Evolutionary conservation across 805 yeast genomes (phyloP), one percentile per base, ranked within the genome.

Genomic region (Debaryomyces tyrocola): DNA sequence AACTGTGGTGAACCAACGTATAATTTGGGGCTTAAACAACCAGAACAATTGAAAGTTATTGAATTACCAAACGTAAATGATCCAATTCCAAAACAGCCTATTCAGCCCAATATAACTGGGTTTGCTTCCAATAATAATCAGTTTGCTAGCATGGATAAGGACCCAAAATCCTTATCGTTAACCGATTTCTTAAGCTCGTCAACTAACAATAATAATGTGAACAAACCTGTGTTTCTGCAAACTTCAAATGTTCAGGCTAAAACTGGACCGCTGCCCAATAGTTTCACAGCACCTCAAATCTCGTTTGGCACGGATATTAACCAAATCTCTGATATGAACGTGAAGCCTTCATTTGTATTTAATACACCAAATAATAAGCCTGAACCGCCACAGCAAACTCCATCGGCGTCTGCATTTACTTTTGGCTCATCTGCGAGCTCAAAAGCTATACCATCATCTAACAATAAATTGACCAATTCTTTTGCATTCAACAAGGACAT

Each of bases 1-100:
- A 70, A 71, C 43, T 49, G 59, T 27, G 78, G 77, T 1, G 49
- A 49, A 33, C 54, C 69, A 2, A 70, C 70, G 46, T 41, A 49
- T 8, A 48, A 62, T 33, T 60, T 71, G 41, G 54, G 57, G 8
- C 41, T 65, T 21, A 56, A 43, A 33, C 28, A 45, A 4, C 11
- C 48, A 7, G 29, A 15, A 12, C 42, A 51, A 41, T 33, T 29
- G 35, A 36, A 34, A 11, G 24, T 42, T 17, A 33, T 46, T 24
- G 45, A 37, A 33, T 29, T 44, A 15, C 17, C 34, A 14, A 31
- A 11, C 6, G 7, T 14, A 8, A 31, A 31, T 31, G 34, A 31
- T 8, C 11, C 34, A 31, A n/a, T 31, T 2, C 11, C 34, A 9
- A 31, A 31, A 5, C 2, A 6, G 4, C 8, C 14, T 12, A 28